A percentile compares a stretch with the other conserved stretches of the same genome.
These are phyloP conservation scores for Dentipellis sp. DNA, from an alignment of 768 basidiomycete genomes.

Conservation along the genomic window DNA sequence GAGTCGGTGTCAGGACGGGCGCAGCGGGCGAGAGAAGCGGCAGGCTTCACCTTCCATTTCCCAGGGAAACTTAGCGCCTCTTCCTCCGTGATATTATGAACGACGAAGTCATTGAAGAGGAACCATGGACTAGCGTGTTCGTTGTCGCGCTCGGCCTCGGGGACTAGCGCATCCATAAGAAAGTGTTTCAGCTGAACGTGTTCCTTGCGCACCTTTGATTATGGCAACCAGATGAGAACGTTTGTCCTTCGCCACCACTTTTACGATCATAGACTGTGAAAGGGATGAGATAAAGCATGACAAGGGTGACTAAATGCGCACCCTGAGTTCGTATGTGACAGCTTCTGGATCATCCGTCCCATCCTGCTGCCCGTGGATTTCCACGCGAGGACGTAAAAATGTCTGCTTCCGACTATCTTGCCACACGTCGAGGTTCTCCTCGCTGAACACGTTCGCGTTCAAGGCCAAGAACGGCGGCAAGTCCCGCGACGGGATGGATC, in stretches of 20 bases:
- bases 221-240: constrained; percentile 83
- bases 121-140: constrained; percentile 61
- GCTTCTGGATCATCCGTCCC: constrained; percentile 46
- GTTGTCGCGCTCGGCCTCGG: constrained; percentile 41
- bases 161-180: constrained; percentile 37
- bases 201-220: constrained; percentile 52
- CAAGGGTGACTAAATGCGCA: constrained; percentile 25
- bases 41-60: constrained; percentile 75
- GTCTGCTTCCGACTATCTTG: constrained; percentile 47
- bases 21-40: neutral
- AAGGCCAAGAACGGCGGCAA: constrained; percentile 81
- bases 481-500: constrained; percentile 52
- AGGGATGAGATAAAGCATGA: neutral
- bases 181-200: neutral
- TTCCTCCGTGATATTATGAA: constrained; percentile 72
- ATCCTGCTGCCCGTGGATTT: constrained; percentile 50
- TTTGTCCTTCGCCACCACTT: constrained; percentile 63
- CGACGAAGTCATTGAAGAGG: constrained; percentile 95
- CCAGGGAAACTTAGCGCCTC: constrained; percentile 84
- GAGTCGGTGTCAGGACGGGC: neutral
- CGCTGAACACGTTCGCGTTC: constrained; percentile 74
- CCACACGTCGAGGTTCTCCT: constrained; percentile 72
- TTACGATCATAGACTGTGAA: constrained; percentile 67
- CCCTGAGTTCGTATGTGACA: constrained; percentile 65
- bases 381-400: constrained; percentile 52